phyloP scores from a whole-genome alignment of 768 basidiomycete species.

The Lyophyllum decastes region DNA sequence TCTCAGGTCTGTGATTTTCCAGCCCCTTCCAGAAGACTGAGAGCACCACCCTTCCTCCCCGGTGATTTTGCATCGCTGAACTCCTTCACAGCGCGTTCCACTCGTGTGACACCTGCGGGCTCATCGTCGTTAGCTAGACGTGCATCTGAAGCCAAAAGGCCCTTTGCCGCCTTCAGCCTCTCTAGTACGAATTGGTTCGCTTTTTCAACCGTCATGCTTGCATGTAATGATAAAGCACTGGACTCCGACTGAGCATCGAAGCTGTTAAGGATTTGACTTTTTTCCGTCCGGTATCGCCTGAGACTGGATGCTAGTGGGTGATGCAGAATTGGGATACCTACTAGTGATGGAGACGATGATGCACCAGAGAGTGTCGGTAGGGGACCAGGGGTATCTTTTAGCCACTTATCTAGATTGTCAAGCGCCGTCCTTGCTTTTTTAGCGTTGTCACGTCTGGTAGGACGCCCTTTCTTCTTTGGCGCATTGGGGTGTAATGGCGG shows the following conservation, averaged over 20 bases:
- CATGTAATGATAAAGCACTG: constrained; percentile 12
- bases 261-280: constrained; percentile 38
- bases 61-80: constrained; percentile 25
- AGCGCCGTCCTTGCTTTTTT: constrained; percentile 55
- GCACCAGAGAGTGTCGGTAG: background rate
- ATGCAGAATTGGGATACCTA: background rate
- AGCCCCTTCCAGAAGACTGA: constrained; percentile 49
- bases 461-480: constrained; percentile 62
- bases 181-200: constrained; percentile 51
- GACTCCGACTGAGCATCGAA: constrained; percentile 23
- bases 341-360: background rate
- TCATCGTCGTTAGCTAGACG: background rate
- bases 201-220: constrained; percentile 35
- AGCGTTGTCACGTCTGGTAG: constrained; percentile 59
- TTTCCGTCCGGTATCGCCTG: constrained; percentile 43
- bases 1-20: constrained; percentile 21
- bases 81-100: constrained; percentile 44
- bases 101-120: constrained; percentile 41
- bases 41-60: constrained; percentile 35
- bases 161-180: constrained; percentile 55
- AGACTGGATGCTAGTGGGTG: constrained; percentile 4
- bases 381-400: constrained; percentile 34
- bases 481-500: constrained; percentile 21
- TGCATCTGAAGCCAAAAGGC: constrained; percentile 35
- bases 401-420: constrained; percentile 49